Evolutionary conservation across 2,329 filamentous ascomycete species (phyloP).

Genomic region (Stemphylium beticola): DNA sequence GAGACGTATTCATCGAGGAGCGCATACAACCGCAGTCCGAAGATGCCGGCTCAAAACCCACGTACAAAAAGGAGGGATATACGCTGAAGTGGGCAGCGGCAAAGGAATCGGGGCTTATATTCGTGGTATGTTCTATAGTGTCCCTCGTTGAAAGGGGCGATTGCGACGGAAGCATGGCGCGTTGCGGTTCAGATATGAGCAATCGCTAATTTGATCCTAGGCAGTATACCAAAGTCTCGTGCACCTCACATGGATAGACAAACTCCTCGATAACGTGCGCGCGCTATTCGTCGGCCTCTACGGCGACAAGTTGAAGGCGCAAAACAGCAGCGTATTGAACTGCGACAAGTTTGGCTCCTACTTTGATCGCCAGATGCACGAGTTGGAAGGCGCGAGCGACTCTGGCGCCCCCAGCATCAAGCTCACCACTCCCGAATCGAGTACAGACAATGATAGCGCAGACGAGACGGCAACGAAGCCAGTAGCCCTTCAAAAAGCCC

Average conservation of each 20-base stretch:
- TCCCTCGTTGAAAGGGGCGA: not conserved
- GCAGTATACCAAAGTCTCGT: slow-evolving; percentile 96
- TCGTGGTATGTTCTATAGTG: slow-evolving; percentile 70
- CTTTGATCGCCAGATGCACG: slow-evolving; percentile 89
- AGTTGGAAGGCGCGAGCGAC: slow-evolving; percentile 69
- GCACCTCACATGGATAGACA: slow-evolving; percentile 95
- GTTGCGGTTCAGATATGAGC: not conserved
- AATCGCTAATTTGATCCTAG: slow-evolving; percentile 53
- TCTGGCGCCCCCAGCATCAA: slow-evolving; percentile 49
- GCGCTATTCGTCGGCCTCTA: slow-evolving; percentile 92
- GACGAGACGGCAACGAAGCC: slow-evolving; percentile 60
- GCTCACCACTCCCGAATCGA: slow-evolving; percentile 55
- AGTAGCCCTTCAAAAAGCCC: slow-evolving; percentile 57
- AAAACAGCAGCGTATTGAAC: slow-evolving; percentile 77
- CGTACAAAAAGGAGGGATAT: slow-evolving; percentile 90
- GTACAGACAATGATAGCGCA: slow-evolving; percentile 56
- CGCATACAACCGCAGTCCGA: slow-evolving; percentile 69
- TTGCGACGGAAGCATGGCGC: not conserved
- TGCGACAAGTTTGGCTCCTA: slow-evolving; percentile 84
- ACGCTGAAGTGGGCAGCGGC: slow-evolving; percentile 91
- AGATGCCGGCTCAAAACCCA: slow-evolving; percentile 69
- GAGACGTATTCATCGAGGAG: slow-evolving; percentile 97
- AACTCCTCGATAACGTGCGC: slow-evolving; percentile 92
- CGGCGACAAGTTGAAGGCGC: slow-evolving; percentile 81
- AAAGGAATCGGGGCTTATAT: slow-evolving; percentile 93